A percentile compares a stretch with the other conserved stretches of the same genome.
phyloP scores from a whole-genome alignment of 2,329 filamentous ascomycete genomes.

The Xylaria sp. region DNA sequence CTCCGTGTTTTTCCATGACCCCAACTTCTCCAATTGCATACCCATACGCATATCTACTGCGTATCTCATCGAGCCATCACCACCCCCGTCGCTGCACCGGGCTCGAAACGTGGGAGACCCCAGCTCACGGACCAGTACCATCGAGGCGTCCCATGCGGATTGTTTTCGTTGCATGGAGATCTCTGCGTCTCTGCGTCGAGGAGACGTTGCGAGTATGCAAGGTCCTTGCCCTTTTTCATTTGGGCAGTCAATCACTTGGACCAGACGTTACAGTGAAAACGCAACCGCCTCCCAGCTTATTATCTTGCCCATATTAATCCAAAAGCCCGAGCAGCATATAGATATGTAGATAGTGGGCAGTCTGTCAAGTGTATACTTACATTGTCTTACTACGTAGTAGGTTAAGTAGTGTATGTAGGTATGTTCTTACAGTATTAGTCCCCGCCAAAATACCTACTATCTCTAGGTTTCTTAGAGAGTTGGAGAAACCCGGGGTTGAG shows the following conservation, averaged over 20 bases:
- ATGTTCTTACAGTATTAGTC: too few species aligned
- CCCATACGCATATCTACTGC: too few species aligned
- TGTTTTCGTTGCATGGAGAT: conserved; percentile 38
- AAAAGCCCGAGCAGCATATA: neutral
- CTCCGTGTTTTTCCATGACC: conserved; percentile 42
- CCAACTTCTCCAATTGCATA: conserved; percentile 27
- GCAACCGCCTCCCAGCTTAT: neutral
- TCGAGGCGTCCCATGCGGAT: conserved; percentile 14
- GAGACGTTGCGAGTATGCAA: conserved; percentile 31
- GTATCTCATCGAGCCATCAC: too few species aligned
- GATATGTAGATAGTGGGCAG: too few species aligned
- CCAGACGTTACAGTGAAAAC: neutral
- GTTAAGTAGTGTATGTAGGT: too few species aligned
- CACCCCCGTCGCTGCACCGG: conserved; percentile 7
- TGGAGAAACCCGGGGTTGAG: conserved; percentile 30
- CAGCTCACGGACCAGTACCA: neutral
- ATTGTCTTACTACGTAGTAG: too few species aligned
- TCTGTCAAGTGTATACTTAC: neutral
- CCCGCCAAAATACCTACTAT: neutral
- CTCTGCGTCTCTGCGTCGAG: conserved; percentile 23
- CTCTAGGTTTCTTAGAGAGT: too few species aligned
- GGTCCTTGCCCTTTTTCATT: conserved; percentile 22
- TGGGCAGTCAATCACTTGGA: neutral
- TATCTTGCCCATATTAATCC: conserved; percentile 31
- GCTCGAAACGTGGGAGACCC: conserved; percentile 18